Evolutionary conservation across 768 basidiomycete species (phyloP), one percentile per base, ranked within the genome.

Genomic region (Strobilomyces confusus): DNA sequence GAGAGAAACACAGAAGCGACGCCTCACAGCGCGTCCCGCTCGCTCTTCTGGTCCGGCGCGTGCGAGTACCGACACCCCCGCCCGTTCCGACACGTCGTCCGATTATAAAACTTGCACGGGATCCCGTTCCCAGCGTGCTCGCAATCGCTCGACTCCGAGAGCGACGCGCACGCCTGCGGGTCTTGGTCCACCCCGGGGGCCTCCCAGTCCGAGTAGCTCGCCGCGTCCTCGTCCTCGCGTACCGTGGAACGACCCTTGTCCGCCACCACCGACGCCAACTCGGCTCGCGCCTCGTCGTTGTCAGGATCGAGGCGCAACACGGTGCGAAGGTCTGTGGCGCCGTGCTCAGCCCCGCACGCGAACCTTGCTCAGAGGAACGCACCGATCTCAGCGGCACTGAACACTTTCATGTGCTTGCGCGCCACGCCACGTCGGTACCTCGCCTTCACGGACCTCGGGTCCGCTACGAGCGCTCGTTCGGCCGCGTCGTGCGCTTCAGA

Each of bases 31-130:
- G 75, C 72, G 56, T 84, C 79, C 19, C 81, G 72, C 14, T 80
- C 73, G 54, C 81, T 83, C 63, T 76, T 79, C 38, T 72, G 60
- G 55, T 83, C 80, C 0, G 81, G 80, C 1, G 79, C 77, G 61
- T 84, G 81, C 19, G 75, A 79, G 63, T 71, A 82, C 17, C 52
- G 52, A 58, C 82, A 84, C 2, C 56, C 51, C 9, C 19, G 47
- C 0, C 80, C 78, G 4, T 72, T 68, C 11, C 53, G 63, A 59
- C 82, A 83, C 0, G 78, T 78, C 17, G 73, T 69, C 53, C 77
- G 80, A 51, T 84, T 84, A 61, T 83, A 81, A 61, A 78, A 80
- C 42, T 76, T 72, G 62, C 82, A 84, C 0, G 81, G 76, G 3
- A 74, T 70, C 3, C 75, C 74, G 45, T 80, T 82, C 5, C 81